Evolutionary conservation across 2,329 filamentous ascomycete genomes (phyloP).

Genomic region (Calycina marina): DNA sequence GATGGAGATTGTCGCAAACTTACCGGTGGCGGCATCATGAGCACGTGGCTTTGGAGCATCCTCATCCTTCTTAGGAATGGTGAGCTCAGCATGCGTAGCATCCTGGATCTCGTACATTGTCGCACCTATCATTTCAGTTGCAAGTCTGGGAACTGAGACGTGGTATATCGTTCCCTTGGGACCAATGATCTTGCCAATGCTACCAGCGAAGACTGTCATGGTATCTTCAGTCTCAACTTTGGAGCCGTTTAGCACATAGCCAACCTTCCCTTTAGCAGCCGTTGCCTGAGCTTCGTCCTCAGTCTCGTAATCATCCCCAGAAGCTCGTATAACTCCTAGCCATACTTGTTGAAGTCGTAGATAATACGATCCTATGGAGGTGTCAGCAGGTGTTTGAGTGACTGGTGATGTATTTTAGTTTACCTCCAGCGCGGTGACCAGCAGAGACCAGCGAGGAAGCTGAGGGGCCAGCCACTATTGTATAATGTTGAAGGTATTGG

Average conservation of each 20-base stretch:
- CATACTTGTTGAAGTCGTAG: neutral
- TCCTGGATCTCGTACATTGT: neutral
- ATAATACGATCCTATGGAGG: neutral
- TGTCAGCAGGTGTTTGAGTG: too few species aligned
- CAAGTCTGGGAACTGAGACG: neutral
- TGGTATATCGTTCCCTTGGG: neutral
- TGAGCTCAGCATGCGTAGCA: neutral
- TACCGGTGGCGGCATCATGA: neutral
- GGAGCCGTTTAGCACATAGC: neutral
- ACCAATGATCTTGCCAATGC: neutral
- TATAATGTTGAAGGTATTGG: too few species aligned
- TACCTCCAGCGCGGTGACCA: neutral
- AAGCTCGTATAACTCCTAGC: neutral
- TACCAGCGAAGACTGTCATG: neutral
- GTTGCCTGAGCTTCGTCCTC: neutral
- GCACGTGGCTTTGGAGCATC: neutral
- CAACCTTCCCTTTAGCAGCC: neutral
- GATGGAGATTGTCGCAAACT: neutral
- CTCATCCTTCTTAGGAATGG: neutral
- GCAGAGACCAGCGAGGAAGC: neutral
- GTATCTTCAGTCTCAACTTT: neutral
- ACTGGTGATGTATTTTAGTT: too few species aligned
- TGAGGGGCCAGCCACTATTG: too few species aligned
- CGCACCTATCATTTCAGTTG: neutral
- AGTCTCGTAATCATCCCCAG: neutral